phyloP scores from a whole-genome alignment of 139 green algal species.

The Choricystis sp. region DNA sequence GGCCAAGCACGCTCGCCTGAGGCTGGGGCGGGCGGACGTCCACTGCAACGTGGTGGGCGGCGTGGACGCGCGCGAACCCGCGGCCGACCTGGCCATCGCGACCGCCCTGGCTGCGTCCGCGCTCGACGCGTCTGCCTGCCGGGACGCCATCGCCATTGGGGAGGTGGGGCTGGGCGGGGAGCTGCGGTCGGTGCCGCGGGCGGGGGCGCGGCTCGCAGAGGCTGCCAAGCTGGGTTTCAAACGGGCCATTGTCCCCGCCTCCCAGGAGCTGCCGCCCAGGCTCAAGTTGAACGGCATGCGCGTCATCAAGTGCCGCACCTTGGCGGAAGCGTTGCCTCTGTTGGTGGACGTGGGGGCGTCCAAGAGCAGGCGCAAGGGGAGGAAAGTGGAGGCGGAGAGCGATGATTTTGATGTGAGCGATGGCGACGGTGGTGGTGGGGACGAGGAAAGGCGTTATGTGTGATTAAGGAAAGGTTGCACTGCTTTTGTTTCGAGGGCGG shows the following conservation, averaged over 20 bases:
- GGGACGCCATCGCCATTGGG: slow-evolving; percentile 35
- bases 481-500: too few relatives aligned
- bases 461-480: too few relatives aligned
- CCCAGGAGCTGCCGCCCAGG: not conserved
- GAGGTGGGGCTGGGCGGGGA: slow-evolving; percentile 64
- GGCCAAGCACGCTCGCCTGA: slow-evolving; percentile 43
- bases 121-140: slow-evolving; percentile 20
- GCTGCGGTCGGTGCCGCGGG: slow-evolving; percentile 31
- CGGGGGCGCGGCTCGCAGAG: slow-evolving; percentile 37
- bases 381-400: too few relatives aligned
- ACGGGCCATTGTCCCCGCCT: slow-evolving; percentile 23
- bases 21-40: slow-evolving; percentile 28
- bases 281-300: not conserved
- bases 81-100: slow-evolving; percentile 52
- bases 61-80: slow-evolving; percentile 33
- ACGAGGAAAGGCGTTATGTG: too few relatives aligned
- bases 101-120: slow-evolving; percentile 40
- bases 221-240: slow-evolving; percentile 44
- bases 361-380: not conserved
- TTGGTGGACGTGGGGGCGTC: too few relatives aligned
- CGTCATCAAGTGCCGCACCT: not conserved
- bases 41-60: slow-evolving; percentile 55
- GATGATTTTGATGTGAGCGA: too few relatives aligned
- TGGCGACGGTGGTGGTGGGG: too few relatives aligned
- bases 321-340: not conserved